Evolutionary conservation across 1,284 basidiomycete genomes (phyloP).

Genomic region (Ceraceosorus guamensis): DNA sequence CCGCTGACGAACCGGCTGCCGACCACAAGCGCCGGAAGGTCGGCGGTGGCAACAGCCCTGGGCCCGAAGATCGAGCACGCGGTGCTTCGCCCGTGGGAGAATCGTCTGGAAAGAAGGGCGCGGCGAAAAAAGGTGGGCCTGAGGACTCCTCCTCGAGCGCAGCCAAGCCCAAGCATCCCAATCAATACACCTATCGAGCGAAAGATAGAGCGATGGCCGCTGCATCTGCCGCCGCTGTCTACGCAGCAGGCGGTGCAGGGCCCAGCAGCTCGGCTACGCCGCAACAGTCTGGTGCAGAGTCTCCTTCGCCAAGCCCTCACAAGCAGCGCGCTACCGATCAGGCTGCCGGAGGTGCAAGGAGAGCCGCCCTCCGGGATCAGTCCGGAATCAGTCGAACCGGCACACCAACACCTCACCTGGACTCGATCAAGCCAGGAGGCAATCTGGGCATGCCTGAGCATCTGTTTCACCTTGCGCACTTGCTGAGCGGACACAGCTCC

Average conservation of each 20-base stretch:
- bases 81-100: no score
- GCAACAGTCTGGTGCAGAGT: background rate
- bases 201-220: conserved; percentile 41
- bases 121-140: conserved; percentile 25
- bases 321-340: conserved; percentile 15
- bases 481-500: conserved; percentile 53
- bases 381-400: conserved; percentile 18
- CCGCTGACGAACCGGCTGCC: no score
- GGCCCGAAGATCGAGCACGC: no score
- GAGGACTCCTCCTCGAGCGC: conserved; percentile 12
- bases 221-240: conserved; percentile 13
- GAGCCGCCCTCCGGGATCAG: conserved; percentile 7
- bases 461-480: conserved; percentile 73
- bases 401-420: conserved; percentile 25
- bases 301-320: conserved; percentile 32
- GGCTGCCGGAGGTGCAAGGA: conserved; percentile 6
- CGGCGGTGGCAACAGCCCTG: no score
- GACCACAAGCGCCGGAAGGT: no score
- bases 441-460: conserved; percentile 92
- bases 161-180: conserved; percentile 50
- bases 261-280: conserved; percentile 12
- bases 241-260: conserved; percentile 9
- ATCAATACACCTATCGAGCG: conserved; percentile 59
- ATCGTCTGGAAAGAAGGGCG: conserved; percentile 16
- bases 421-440: conserved; percentile 57